phyloP scores from a whole-genome alignment of 768 basidiomycete genomes.

The Chlorophyllum brunneum region DNA sequence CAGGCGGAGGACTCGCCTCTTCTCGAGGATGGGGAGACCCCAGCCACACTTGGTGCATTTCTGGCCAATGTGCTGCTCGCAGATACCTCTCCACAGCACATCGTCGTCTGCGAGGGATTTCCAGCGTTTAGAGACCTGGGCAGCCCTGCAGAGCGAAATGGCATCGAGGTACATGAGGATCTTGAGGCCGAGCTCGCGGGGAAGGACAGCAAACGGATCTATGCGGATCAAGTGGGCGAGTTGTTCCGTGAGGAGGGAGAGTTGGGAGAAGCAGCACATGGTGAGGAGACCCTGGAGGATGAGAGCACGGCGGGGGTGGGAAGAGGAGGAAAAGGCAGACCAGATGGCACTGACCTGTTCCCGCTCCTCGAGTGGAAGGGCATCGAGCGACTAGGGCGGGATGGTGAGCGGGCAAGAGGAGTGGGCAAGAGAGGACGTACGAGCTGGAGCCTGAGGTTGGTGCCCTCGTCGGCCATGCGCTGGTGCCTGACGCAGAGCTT shows the following conservation, averaged over 20 bases:
- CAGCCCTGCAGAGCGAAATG: slow-evolving; percentile 88
- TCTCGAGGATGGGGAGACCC: slow-evolving; percentile 88
- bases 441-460: slow-evolving; percentile 87
- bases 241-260: slow-evolving; percentile 92
- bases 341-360: slow-evolving; percentile 89
- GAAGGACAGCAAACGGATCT: slow-evolving; percentile 89
- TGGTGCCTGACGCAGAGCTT: slow-evolving; percentile 93
- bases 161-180: slow-evolving; percentile 89
- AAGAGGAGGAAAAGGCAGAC: slow-evolving; percentile 95
- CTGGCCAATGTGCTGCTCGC: slow-evolving; percentile 97
- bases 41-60: slow-evolving; percentile 97
- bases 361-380: slow-evolving; percentile 80
- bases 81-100: slow-evolving; percentile 91
- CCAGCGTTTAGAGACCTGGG: slow-evolving; percentile 87
- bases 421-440: slow-evolving; percentile 37
- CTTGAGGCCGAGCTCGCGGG: slow-evolving; percentile 84
- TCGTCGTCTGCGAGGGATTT: slow-evolving; percentile 90
- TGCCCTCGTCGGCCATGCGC: slow-evolving; percentile 95
- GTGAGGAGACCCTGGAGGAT: slow-evolving; percentile 96
- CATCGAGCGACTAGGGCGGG: slow-evolving; percentile 76
- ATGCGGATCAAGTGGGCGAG: slow-evolving; percentile 91
- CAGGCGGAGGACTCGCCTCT: slow-evolving; percentile 34
- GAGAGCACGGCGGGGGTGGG: slow-evolving; percentile 85
- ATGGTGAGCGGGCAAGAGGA: slow-evolving; percentile 11
- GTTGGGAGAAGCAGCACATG: slow-evolving; percentile 99